A percentile compares a stretch with the other conserved stretches of the same genome.
phyloP scores from a whole-genome alignment of 768 basidiomycete species.

The Scleroderma bovista region DNA sequence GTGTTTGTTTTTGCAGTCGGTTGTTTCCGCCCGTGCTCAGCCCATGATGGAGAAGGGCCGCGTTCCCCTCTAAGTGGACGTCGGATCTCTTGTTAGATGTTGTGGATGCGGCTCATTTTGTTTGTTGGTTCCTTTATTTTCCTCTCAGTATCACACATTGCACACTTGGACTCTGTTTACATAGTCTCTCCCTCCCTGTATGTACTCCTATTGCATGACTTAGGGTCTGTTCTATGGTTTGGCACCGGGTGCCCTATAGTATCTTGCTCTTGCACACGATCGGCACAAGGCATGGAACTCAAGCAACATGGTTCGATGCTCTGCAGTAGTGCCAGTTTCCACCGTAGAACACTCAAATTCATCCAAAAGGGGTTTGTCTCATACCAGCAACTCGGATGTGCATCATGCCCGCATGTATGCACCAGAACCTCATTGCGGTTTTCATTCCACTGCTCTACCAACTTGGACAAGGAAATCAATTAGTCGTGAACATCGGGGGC shows the following conservation, averaged over 20 bases:
- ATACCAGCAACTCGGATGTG: no score
- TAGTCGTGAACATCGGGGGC: no score
- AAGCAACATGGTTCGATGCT: no score
- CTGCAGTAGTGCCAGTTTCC: no score
- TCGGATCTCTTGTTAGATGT: not conserved
- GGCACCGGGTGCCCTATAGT: not conserved
- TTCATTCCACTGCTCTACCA: no score
- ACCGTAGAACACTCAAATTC: no score
- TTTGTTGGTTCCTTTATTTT: not conserved
- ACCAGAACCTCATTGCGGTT: no score
- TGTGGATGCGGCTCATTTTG: not conserved
- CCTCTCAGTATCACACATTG: not conserved
- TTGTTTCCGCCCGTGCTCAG: not conserved
- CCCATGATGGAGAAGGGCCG: conserved; percentile 2
- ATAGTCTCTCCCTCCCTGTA: not conserved
- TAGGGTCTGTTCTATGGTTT: not conserved
- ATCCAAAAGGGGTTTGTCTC: no score
- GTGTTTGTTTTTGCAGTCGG: not conserved
- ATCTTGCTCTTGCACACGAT: no score
- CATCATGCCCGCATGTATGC: no score
- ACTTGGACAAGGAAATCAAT: no score
- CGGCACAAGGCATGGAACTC: no score
- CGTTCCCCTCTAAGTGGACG: not conserved
- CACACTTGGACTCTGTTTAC: not conserved
- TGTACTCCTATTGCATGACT: not conserved